These are phyloP conservation scores for Calonectria pauciramosa DNA, from an alignment of 2,329 filamentous ascomycete genomes.

Conservation along the genomic window DNA sequence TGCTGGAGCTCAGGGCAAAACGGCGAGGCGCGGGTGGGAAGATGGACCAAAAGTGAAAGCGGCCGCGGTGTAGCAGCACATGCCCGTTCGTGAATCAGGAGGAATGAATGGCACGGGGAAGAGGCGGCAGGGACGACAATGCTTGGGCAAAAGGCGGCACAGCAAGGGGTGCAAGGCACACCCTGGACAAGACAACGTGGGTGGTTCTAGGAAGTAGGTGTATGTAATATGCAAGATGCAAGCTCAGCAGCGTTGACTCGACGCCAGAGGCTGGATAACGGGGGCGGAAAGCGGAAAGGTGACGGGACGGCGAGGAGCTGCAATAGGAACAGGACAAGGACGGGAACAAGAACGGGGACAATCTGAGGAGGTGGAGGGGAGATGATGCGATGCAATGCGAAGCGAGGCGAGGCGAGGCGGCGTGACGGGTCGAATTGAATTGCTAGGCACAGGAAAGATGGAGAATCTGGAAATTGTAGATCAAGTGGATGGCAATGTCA, in stretches of 20 bases:
- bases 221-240: conserved; percentile 27
- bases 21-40: conserved; percentile 18
- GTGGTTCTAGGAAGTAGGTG: background rate
- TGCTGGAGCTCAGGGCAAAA: conserved; percentile 14
- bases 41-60: conserved; percentile 29
- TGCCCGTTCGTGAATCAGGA: conserved; percentile 28
- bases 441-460: conserved; percentile 24
- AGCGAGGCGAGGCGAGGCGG: background rate
- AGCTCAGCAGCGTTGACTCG: conserved; percentile 25
- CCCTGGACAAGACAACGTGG: background rate
- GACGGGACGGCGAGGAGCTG: conserved; percentile 26
- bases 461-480: background rate
- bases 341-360: background rate
- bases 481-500: conserved; percentile 4
- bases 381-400: background rate
- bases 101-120: background rate
- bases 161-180: background rate
- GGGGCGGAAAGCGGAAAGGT: background rate
- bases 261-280: conserved; percentile 7
- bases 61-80: conserved; percentile 37
- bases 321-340: background rate
- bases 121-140: background rate
- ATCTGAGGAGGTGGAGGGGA: background rate
- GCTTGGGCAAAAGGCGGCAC: background rate
- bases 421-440: conserved; percentile 14